Base-by-base conservation (phyloP, 1,139 yeast genomes). In the Geotrichum histeridarum region DNA sequence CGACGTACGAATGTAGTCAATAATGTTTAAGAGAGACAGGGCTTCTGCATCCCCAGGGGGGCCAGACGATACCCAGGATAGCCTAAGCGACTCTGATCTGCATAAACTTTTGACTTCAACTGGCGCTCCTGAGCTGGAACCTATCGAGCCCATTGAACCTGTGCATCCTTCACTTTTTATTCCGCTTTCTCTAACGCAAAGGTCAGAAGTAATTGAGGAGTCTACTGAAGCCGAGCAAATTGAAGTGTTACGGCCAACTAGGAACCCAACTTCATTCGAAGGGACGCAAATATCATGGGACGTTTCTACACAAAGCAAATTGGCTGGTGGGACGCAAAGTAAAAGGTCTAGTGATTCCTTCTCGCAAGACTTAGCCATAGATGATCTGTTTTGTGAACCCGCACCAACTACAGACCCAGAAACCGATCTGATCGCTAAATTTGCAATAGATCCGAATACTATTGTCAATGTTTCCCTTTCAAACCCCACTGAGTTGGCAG, bases 241-340 rank as follows among this genome's bases (percentile, higher is more conserved):
- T 5, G 5, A 22, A 3, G 27, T 22, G 27, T 22, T 22, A 5
- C 3, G 27, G 27, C 27, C 27, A 22, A 22, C 27, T 22, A 22
- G 27, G 27, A 22, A 22, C 27, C 27, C 37, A 37, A 37, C 15
- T 14, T 44, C 48, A 8, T 31, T 44, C 8, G 37, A 27, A 12
- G 54, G 41, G 39, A 50, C 54, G 6, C 46, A 46, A n/a, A 38
- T 51, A 5, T 39, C 47, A 3, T 51, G 54, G 54, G 50, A 51
- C 33, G 30, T 46, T 12, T 51, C 54, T 4, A 37, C 54, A 9
- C 47, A 44, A 35, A 9, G 8, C 11, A 32, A 49, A 42, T 14
- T 14, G 31, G 42, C 35, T 6, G 32, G 45, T 4, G 30, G 30
- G 9, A 30, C 17, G 9, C 47, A 49, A 12, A 42, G 42, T 12